phyloP scores from a whole-genome alignment of 2,329 filamentous ascomycete species.

The Leptoxyphium fumago region DNA sequence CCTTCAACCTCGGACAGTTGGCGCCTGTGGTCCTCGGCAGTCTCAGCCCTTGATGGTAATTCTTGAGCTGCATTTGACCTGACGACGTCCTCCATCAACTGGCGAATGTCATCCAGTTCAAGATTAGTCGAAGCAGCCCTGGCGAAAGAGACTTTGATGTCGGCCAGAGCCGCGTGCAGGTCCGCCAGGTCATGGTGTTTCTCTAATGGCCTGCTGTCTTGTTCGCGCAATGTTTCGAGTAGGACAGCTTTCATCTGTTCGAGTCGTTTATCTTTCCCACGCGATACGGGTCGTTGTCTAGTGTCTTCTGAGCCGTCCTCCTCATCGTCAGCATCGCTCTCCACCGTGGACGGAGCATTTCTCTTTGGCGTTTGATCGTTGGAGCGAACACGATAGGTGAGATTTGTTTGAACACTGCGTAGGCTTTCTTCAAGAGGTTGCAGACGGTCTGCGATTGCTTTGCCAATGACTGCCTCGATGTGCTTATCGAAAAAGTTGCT shows the following conservation, averaged over 20 bases:
- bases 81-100: conserved; percentile 21
- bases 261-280: conserved; percentile 59
- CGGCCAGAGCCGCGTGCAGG: conserved; percentile 32
- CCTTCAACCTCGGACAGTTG: conserved; percentile 17
- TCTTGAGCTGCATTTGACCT: conserved; percentile 3
- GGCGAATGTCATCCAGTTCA: conserved; percentile 29
- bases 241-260: conserved; percentile 55
- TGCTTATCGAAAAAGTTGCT: conserved; percentile 83
- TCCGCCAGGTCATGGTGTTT: conserved; percentile 20
- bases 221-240: conserved; percentile 46
- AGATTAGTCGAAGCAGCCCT: conserved; percentile 29
- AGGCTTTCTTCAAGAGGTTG: conserved; percentile 71
- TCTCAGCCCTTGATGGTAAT: conserved; percentile 14
- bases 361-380: conserved; percentile 29
- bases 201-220: conserved; percentile 12
- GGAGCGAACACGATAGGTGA: conserved; percentile 47
- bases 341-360: conserved; percentile 34
- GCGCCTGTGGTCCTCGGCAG: conserved; percentile 15
- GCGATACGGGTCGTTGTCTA: conserved; percentile 55
- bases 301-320: conserved; percentile 49
- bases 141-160: conserved; percentile 34
- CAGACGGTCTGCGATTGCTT: conserved; percentile 59
- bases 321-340: conserved; percentile 91
- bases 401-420: conserved; percentile 47
- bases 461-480: conserved; percentile 73